Percentiles rank a stretch among this genome's conserved stretches.
Conservation (phyloP, 495 filamentous ascomycete species). For the Pyronema omphalodes region DNA sequence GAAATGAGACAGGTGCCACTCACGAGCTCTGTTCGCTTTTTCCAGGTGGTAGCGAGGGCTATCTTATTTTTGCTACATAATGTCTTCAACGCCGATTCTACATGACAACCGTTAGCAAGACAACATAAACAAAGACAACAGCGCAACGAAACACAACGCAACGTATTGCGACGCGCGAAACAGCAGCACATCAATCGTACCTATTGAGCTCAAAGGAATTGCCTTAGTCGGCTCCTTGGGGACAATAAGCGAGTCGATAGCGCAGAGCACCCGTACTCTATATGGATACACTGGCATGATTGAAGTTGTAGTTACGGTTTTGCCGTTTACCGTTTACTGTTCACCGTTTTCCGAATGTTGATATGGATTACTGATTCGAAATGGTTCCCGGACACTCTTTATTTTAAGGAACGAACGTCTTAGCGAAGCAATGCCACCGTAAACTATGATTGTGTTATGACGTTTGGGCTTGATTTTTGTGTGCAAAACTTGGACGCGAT, state of each 20-base stretch:
- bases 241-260: slow-evolving; percentile 16
- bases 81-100: slow-evolving; percentile 2
- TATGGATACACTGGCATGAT: slow-evolving; percentile 21
- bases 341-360: neutral
- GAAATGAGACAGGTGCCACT: neutral
- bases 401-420: neutral
- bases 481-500: no score
- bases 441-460: neutral
- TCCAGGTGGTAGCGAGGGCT: slow-evolving; percentile 15
- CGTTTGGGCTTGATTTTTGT: neutral
- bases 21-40: slow-evolving; percentile 9
- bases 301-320: neutral
- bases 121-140: no score
- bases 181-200: slow-evolving; percentile 2
- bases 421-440: neutral
- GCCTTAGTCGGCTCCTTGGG: slow-evolving; percentile 7
- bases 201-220: slow-evolving; percentile 12
- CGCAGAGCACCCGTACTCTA: slow-evolving; percentile 21
- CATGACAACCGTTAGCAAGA: neutral
- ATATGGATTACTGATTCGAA: neutral
- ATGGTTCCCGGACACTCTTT: neutral
- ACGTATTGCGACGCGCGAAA: neutral
- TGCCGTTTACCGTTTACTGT: neutral
- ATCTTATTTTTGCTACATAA: slow-evolving; percentile 4
- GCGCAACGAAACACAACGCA: no score